phyloP scores from a whole-genome alignment of 306 rosid species.

The Prunus kanzakura region DNA sequence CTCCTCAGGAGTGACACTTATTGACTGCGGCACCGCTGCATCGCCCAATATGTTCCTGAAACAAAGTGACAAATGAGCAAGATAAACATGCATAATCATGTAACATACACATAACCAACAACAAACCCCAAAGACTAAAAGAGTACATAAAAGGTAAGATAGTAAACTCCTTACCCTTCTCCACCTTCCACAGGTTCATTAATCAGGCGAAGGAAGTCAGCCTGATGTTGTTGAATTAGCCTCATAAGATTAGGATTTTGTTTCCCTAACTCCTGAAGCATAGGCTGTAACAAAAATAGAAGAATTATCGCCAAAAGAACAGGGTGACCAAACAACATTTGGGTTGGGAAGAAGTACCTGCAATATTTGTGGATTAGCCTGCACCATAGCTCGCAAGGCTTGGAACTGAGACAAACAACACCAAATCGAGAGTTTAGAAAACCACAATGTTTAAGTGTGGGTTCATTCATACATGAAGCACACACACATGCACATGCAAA shows the following conservation, averaged over 20 bases:
- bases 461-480: not conserved
- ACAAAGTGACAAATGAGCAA: constrained; percentile 23
- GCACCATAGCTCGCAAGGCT: constrained; percentile 90
- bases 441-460: not conserved
- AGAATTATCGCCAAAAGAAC: constrained; percentile 9
- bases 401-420: constrained; percentile 54
- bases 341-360: constrained; percentile 53
- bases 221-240: constrained; percentile 81
- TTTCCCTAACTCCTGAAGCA: constrained; percentile 97
- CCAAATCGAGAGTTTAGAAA: constrained; percentile 1
- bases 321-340: not conserved
- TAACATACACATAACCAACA: not conserved
- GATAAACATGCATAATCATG: not conserved
- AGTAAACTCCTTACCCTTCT: constrained; percentile 63
- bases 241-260: constrained; percentile 95
- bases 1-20: constrained; percentile 88
- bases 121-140: not conserved
- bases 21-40: constrained; percentile 61
- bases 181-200: constrained; percentile 88
- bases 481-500: not conserved
- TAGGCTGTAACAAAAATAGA: constrained; percentile 62
- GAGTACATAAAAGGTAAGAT: constrained; percentile 3
- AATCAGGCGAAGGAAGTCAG: constrained; percentile 83
- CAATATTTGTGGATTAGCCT: constrained; percentile 91
- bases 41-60: constrained; percentile 68